A percentile compares a stretch with the other conserved stretches of the same genome.
Evolutionary conservation across 495 filamentous ascomycete genomes (phyloP).

Genomic region (Viridothelium virens): DNA sequence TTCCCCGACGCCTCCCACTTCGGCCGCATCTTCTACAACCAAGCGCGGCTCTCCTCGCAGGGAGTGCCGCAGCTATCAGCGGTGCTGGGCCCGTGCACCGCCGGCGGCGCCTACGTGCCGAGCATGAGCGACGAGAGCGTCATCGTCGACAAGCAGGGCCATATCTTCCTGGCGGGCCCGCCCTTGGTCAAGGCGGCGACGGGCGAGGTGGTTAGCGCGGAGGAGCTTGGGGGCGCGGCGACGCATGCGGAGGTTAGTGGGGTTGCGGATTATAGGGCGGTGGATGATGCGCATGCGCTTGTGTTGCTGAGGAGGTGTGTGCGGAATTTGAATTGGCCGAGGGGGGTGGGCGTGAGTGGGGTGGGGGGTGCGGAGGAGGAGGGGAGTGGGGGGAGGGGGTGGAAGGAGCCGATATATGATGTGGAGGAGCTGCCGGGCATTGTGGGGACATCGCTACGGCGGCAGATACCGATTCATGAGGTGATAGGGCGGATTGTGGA

Average conservation of each 20-base stretch:
- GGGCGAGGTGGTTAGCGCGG: slow-evolving; percentile 84
- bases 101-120: slow-evolving; percentile 92
- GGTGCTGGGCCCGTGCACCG: slow-evolving; percentile 97
- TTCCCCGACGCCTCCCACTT: slow-evolving; percentile 96
- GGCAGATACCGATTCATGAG: slow-evolving; percentile 76
- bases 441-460: slow-evolving; percentile 77
- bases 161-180: slow-evolving; percentile 92
- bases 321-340: slow-evolving; percentile 80
- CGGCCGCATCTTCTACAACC: slow-evolving; percentile 97
- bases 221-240: slow-evolving; percentile 88
- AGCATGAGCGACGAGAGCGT: slow-evolving; percentile 97
- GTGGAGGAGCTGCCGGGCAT: slow-evolving; percentile 77
- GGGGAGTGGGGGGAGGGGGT: slow-evolving; percentile 13
- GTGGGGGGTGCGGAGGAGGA: slow-evolving; percentile 8
- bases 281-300: slow-evolving; percentile 90
- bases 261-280: slow-evolving; percentile 94
- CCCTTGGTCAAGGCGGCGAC: slow-evolving; percentile 96
- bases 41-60: slow-evolving; percentile 78
- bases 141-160: slow-evolving; percentile 89
- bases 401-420: slow-evolving; percentile 70
- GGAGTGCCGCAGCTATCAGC: slow-evolving; percentile 92
- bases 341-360: slow-evolving; percentile 43
- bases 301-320: slow-evolving; percentile 76
- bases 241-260: slow-evolving; percentile 85
- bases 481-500: slow-evolving; percentile 93